phyloP scores from a whole-genome alignment of 139 green algal genomes.

The Chlamydomonas schloesseri region DNA sequence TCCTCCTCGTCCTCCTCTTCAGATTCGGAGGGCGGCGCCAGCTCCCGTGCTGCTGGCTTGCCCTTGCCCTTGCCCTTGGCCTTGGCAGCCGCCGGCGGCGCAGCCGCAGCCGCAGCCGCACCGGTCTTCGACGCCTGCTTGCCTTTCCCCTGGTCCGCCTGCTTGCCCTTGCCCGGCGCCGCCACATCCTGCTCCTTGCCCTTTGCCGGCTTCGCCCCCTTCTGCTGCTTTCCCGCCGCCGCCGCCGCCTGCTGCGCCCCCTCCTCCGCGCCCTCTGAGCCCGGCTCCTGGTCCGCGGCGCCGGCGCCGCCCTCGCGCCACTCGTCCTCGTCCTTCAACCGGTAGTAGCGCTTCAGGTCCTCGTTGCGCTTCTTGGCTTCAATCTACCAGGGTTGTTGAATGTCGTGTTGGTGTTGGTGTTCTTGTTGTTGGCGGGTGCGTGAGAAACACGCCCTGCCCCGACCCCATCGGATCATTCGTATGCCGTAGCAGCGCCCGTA shows the following conservation, averaged over 20 bases:
- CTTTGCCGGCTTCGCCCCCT: neutral
- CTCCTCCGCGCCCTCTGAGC: neutral
- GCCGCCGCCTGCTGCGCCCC: neutral
- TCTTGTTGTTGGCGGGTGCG: no score
- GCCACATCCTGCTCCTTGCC: neutral
- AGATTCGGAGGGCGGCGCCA: neutral
- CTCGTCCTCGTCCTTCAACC: constrained; percentile 64
- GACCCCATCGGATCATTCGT: no score
- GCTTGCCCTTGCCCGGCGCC: neutral
- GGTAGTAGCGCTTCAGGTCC: constrained; percentile 84
- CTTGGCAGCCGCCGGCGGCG: neutral
- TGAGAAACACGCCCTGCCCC: no score
- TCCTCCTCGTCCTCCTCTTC: constrained; percentile 3
- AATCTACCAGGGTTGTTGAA: neutral
- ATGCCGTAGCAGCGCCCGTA: no score
- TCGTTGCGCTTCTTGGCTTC: constrained; percentile 46
- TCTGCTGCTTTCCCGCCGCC: neutral
- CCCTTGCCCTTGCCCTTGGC: neutral
- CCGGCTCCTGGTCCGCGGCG: neutral
- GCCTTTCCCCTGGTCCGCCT: constrained; percentile 25
- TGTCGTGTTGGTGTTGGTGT: neutral
- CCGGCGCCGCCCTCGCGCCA: neutral
- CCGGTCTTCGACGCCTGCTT: constrained; percentile 23
- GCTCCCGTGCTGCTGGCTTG: neutral
- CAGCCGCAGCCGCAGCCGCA: neutral